phyloP scores from a whole-genome alignment of 2,329 filamentous ascomycete genomes.

The Monosporascus sp. region DNA sequence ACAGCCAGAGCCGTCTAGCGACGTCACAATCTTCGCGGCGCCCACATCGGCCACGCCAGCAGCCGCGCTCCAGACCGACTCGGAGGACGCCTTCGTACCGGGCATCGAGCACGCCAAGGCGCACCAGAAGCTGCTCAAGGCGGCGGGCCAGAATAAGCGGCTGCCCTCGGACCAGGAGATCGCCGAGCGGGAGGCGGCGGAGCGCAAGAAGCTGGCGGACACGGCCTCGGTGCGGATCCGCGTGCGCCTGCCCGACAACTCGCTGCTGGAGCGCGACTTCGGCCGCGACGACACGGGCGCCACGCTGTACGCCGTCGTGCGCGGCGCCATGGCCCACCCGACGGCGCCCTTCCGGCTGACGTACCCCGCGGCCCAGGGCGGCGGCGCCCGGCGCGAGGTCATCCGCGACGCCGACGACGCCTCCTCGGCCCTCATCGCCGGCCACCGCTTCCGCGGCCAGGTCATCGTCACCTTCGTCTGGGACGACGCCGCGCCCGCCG shows the following conservation, averaged over 20 bases:
- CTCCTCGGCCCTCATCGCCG: constrained; percentile 53
- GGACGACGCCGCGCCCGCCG: constrained; percentile 19
- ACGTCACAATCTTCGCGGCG: constrained; percentile 71
- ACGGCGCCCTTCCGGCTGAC: constrained; percentile 67
- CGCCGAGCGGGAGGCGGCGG: constrained; percentile 60
- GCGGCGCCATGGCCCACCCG: constrained; percentile 60
- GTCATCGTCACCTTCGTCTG: constrained; percentile 60
- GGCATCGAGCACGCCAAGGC: constrained; percentile 71
- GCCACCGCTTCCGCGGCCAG: constrained; percentile 63
- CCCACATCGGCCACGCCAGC: constrained; percentile 68
- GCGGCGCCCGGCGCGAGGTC: constrained; percentile 20
- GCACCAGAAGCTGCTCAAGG: constrained; percentile 63
- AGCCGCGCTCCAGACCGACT: constrained; percentile 61
- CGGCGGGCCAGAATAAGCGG: constrained; percentile 63
- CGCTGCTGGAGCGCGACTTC: constrained; percentile 68
- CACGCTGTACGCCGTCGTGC: constrained; percentile 69
- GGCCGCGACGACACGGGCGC: constrained; percentile 61
- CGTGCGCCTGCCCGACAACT: constrained; percentile 84
- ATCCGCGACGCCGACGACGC: constrained; percentile 42
- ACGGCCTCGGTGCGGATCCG: constrained; percentile 68
- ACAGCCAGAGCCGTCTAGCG: constrained; percentile 20
- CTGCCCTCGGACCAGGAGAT: constrained; percentile 80
- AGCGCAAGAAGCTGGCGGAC: constrained; percentile 58
- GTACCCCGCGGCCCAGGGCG: constrained; percentile 46
- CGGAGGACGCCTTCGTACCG: constrained; percentile 71